Percentiles rank a stretch among this genome's conserved stretches.
Conservation (phyloP, 805 yeast genomes). For the Monosporozyma unispora region DNA sequence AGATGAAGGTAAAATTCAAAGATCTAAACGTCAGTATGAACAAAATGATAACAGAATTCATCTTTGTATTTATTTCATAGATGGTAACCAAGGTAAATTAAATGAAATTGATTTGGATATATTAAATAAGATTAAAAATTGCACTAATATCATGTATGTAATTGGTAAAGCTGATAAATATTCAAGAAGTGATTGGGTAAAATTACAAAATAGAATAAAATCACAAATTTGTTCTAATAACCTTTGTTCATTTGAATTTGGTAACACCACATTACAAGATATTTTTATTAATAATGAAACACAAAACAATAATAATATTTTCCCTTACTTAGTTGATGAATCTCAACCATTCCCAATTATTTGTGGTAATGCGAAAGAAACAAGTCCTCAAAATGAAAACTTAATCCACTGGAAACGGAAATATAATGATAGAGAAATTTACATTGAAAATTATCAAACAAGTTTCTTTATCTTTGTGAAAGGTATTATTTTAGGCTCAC, state of each 20-base stretch:
- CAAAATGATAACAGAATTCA: slow-evolving; percentile 66
- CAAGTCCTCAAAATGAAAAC: background rate
- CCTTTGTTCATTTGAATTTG: slow-evolving; percentile 67
- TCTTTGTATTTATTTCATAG: slow-evolving; percentile 67
- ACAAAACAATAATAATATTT: background rate
- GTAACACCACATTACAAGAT: slow-evolving; percentile 37
- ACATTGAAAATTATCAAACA: slow-evolving; percentile 21
- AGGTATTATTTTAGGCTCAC: slow-evolving; percentile 66
- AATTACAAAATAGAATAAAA: slow-evolving; percentile 45
- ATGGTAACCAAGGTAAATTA: slow-evolving; percentile 37
- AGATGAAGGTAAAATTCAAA: slow-evolving; percentile 65
- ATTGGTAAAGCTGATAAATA: slow-evolving; percentile 74
- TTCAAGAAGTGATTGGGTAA: slow-evolving; percentile 52
- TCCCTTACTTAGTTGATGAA: slow-evolving; percentile 33
- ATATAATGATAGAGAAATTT: background rate
- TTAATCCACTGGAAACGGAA: background rate
- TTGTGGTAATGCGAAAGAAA: slow-evolving; percentile 37
- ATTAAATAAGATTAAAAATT: slow-evolving; percentile 58
- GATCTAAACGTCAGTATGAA: slow-evolving; percentile 40
- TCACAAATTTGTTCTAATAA: slow-evolving; percentile 48
- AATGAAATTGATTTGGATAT: slow-evolving; percentile 48
- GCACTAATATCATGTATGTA: slow-evolving; percentile 78
- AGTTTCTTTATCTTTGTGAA: slow-evolving; percentile 66
- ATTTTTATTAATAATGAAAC: slow-evolving; percentile 24
- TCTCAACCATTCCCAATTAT: slow-evolving; percentile 57